Base-by-base conservation (phyloP, 2,329 filamentous ascomycete species). In the Fusarium sp. region DNA sequence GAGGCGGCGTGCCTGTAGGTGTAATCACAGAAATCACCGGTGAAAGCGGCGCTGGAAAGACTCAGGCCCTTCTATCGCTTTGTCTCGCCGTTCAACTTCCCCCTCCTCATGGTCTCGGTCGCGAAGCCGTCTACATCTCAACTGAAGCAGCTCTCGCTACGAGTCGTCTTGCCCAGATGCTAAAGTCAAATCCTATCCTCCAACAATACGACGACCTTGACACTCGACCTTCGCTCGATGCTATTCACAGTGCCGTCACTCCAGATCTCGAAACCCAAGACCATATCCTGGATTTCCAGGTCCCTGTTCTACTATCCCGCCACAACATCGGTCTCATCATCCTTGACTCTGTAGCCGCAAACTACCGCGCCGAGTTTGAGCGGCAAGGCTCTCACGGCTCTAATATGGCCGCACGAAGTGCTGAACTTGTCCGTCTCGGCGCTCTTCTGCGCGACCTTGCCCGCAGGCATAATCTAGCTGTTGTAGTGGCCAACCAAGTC, bases 401-500 rank as follows among this genome's bases (percentile, higher is more conserved):
- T 72, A 88, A 88, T 67, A 89, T 98, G 83, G 92, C 91, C 25
- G 88, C 89, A 39, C 88, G 96, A 65, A 90, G 90, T 67, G 84
- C 87, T 50, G 92, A 97, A 75, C 87, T 99, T 51, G 85, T 93
- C 17, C 89, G 90, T 30, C 82, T 97, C 3, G 92, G 95, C 35
- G 87, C 90, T 40, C 83, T 93, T 50, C 83, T 99, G 22, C 88
- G 94, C 35, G 86, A 90, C 39, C 81, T 98, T 2, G 96, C 96
- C 1, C 86, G 87, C 37, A 87, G 85, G 41, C 83, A 96, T 74
- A 85, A 90, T 68, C 83, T 97, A 45, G 94, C 94, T 23, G 85
- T 99, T 27, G 94, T 99, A 1, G 92, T 97, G 4, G 92, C 95
- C 7, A 99, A 99, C 76, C 96, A 99, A 78, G 95, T 99, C 30